A percentile compares a stretch with the other conserved stretches of the same genome.
phyloP scores from a whole-genome alignment of 371 early-diverging fungal genomes.

The Syncephalis fuscata region DNA sequence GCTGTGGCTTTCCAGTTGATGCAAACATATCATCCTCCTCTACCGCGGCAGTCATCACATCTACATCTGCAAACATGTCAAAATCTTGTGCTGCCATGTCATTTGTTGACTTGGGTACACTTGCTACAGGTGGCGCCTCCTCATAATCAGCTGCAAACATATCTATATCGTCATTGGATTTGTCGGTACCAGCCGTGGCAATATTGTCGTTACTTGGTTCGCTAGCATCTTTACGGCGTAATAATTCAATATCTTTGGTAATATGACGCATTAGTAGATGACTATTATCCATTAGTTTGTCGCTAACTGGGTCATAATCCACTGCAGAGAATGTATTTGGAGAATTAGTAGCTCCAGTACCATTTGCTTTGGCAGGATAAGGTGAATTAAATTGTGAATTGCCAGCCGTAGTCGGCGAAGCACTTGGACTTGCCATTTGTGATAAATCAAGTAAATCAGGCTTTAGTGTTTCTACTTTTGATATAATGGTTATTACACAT shows the following conservation, averaged over 20 bases:
- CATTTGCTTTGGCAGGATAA: conserved; percentile 5
- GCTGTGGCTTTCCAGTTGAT: conserved; percentile 5
- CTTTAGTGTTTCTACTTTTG: too few species aligned
- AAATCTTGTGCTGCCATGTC: conserved; percentile 22
- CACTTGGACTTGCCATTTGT: too few species aligned
- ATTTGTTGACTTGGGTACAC: conserved; percentile 5
- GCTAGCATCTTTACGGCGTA: conserved; percentile 33
- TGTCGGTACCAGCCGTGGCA: conserved; percentile 14
- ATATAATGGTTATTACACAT: too few species aligned
- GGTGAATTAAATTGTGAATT: conserved; percentile 3
- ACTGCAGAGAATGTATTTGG: conserved; percentile 31
- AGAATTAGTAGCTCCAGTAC: conserved; percentile 20
- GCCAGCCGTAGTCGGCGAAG: neutral
- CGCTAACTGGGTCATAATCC: conserved; percentile 51
- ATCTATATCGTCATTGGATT: conserved; percentile 22
- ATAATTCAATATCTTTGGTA: conserved; percentile 23
- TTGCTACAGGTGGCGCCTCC: conserved; percentile 12
- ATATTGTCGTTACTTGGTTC: conserved; percentile 8
- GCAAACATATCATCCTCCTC: conserved; percentile 23
- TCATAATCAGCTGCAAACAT: conserved; percentile 49
- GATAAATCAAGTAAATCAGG: too few species aligned
- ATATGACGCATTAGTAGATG: conserved; percentile 12
- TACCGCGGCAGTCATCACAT: conserved; percentile 1
- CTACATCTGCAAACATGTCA: conserved; percentile 62
- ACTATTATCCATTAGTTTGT: conserved; percentile 22